Evolutionary conservation across 176 grass and related monocot genomes (phyloP).

Genomic region (Aegilops longissima): DNA sequence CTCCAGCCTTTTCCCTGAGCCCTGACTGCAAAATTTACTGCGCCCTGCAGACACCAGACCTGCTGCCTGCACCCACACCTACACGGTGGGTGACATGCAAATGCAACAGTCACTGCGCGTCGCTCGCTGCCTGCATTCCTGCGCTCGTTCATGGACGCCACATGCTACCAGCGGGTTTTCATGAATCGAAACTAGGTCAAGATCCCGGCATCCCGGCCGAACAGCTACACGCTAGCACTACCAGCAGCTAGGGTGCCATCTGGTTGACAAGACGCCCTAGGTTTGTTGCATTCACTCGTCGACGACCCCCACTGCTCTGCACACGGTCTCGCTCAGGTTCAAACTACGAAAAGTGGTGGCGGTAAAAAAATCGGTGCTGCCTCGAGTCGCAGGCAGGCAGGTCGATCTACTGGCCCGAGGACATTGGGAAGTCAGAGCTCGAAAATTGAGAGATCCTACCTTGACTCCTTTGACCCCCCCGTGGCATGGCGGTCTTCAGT

Average conservation of each 20-base stretch:
- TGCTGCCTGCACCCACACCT: not conserved
- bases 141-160: conserved; percentile 6
- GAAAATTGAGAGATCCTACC: not conserved
- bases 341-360: not conserved
- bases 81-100: conserved; percentile 1
- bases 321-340: not conserved
- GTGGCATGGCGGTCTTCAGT: no score
- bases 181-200: not conserved
- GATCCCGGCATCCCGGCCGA: conserved; percentile 30
- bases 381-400: conserved; percentile 3
- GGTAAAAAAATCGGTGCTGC: not conserved
- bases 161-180: conserved; percentile 14
- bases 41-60: not conserved
- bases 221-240: not conserved
- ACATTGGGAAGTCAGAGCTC: conserved; percentile 15
- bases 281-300: conserved; percentile 13
- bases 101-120: not conserved
- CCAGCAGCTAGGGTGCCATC: not conserved
- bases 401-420: conserved; percentile 28
- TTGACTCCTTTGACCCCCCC: not conserved
- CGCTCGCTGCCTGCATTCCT: not conserved
- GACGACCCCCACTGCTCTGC: not conserved
- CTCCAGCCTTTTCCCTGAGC: not conserved
- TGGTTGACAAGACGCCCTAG: conserved; percentile 31
- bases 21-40: conserved; percentile 13